Evolutionary conservation across 192 early-diverging fungal species (phyloP), one percentile per base, ranked within the genome.

Genomic region (Coemansia sp.): DNA sequence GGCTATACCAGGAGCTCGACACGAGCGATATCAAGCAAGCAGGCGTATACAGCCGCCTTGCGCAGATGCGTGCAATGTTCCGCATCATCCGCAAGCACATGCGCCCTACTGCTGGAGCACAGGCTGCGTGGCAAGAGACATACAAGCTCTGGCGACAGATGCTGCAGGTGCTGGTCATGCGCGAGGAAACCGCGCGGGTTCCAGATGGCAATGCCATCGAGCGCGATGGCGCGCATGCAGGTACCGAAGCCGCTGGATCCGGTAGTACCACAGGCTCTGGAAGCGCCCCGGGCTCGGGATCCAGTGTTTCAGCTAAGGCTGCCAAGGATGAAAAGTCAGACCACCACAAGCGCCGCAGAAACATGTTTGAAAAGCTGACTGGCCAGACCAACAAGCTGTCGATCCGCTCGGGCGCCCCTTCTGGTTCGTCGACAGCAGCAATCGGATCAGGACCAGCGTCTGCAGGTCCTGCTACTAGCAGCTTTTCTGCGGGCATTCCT

Each of bases 1-100:
- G 95, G 2, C 83, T 94, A 38, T 90, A 93, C 66, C 94, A 89
- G 9, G 89, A 93, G 82, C 85, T 98, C 9, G 78, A 95, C 25
- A 84, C 90, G 23, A 77, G 92, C 29, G 94, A 93, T 56, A 91
- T 95, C 2, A 93, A 95, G 70, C 75, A 78, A 49, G 80, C 76
- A 1, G 76, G 75, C 8, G 58, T 78, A 53, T 82, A 74, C 36
- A 78, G 80, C 40, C 71, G 76, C 8, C 59, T 82, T 20, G 80
- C 80, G 1, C 80, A 78, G 50, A 76, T 77, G 76, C 76, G 75
- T 33, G 76, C 72, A n/a, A 78, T 82, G 22, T 78, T 74, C 72
- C 68, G 76, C 22, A 74, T 70, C 36, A 78, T 82, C 19, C 75
- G 80, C 66, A 76, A 82, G 80, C 66, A 82, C 49, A 78, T 82